Percentiles rank a stretch among this genome's conserved stretches.
Conservation (phyloP, 352 stramenopile genomes). For the Globisporangium takayamanum region DNA sequence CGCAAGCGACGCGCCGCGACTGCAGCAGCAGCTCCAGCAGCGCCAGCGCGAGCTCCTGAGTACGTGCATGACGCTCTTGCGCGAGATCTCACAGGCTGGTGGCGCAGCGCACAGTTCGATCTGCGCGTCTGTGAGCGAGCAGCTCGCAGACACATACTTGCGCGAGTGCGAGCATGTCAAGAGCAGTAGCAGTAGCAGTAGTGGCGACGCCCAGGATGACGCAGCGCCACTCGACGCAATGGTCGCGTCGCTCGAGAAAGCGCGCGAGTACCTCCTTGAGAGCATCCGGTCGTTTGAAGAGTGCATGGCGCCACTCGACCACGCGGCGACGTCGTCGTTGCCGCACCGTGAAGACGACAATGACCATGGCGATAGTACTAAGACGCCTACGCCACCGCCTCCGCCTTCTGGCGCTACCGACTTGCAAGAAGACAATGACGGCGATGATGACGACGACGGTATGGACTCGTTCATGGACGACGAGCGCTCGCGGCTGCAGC, state of each 20-base stretch:
- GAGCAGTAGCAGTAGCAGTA: neutral
- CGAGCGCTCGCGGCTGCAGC: slow-evolving; percentile 56
- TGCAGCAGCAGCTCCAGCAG: slow-evolving; percentile 62
- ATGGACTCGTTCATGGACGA: slow-evolving; percentile 75
- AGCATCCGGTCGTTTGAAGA: slow-evolving; percentile 73
- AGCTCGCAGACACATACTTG: slow-evolving; percentile 79
- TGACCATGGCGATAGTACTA: slow-evolving; percentile 18
- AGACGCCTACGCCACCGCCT: neutral
- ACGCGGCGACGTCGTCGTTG: slow-evolving; percentile 11
- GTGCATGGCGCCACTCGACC: slow-evolving; percentile 36
- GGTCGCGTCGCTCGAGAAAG: slow-evolving; percentile 26
- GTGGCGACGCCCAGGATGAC: slow-evolving; percentile 4
- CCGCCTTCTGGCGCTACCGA: slow-evolving; percentile 5
- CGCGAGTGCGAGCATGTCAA: slow-evolving; percentile 37
- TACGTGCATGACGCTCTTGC: slow-evolving; percentile 68
- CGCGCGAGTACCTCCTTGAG: slow-evolving; percentile 55
- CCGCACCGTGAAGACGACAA: slow-evolving; percentile 24
- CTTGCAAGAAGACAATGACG: slow-evolving; percentile 14
- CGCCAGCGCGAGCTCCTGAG: slow-evolving; percentile 70
- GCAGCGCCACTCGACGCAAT: slow-evolving; percentile 13
- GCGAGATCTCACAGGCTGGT: slow-evolving; percentile 59
- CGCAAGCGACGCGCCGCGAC: slow-evolving; percentile 36
- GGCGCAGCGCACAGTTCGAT: slow-evolving; percentile 65
- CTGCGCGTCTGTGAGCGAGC: slow-evolving; percentile 71
- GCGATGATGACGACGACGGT: slow-evolving; percentile 26